phyloP scores from a whole-genome alignment of 176 grass and related monocot species.

The Poa pratensis region DNA sequence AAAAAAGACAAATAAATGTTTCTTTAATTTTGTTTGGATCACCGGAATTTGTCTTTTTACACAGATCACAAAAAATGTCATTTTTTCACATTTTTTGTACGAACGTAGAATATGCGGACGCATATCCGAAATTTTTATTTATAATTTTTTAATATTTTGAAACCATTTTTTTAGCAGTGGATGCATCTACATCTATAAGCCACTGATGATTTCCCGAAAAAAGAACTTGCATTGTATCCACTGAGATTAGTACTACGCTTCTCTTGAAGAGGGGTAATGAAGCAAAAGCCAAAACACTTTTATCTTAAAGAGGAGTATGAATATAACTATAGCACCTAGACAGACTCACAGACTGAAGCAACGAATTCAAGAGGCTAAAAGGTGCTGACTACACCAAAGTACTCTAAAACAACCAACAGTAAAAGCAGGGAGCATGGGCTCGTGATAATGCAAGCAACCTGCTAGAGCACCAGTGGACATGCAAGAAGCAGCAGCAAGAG shows the following conservation, averaged over 20 bases:
- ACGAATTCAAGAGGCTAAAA: constrained; percentile 29
- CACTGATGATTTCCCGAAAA: too few species aligned
- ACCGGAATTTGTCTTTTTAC: too few species aligned
- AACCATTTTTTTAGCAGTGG: too few species aligned
- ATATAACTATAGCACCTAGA: not conserved
- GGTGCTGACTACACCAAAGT: not conserved
- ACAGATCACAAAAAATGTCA: too few species aligned
- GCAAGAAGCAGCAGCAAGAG: constrained; percentile 9
- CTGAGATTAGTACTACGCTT: not conserved
- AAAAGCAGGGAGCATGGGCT: not conserved
- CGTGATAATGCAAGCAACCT: constrained; percentile 40
- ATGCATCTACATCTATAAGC: too few species aligned
- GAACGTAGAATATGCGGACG: too few species aligned
- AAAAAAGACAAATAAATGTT: too few species aligned
- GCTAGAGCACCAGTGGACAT: not conserved
- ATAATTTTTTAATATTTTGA: too few species aligned
- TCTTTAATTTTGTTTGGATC: too few species aligned
- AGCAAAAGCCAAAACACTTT: not conserved
- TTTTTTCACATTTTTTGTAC: too few species aligned
- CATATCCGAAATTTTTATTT: too few species aligned
- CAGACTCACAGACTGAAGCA: not conserved
- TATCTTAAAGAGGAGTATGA: not conserved
- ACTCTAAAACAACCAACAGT: constrained; percentile 5
- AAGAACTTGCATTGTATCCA: too few species aligned
- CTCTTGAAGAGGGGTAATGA: not conserved